These are phyloP conservation scores for Apiotrichum mycotoxinovorans DNA, from an alignment of 1,284 basidiomycete species.

Conservation along the genomic window DNA sequence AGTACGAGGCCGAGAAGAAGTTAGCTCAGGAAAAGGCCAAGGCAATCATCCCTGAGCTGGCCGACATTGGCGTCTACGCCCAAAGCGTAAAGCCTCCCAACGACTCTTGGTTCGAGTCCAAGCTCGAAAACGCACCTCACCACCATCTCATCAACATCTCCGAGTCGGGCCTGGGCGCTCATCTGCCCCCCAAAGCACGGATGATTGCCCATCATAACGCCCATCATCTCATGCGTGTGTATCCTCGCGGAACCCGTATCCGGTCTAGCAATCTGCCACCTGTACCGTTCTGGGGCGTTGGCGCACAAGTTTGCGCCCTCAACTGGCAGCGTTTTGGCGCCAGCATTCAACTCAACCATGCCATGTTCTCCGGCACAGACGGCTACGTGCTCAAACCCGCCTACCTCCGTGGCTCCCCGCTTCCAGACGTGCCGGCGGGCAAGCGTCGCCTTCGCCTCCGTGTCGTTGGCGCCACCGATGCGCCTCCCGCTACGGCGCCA, in stretches of 20 bases:
- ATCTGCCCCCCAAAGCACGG: slow-evolving; percentile 3
- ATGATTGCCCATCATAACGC: slow-evolving; percentile 70
- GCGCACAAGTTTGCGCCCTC: slow-evolving; percentile 86
- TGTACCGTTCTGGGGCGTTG: slow-evolving; percentile 83
- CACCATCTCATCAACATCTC: slow-evolving; percentile 23
- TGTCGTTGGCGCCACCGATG: slow-evolving; percentile 15
- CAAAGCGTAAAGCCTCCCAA: slow-evolving; percentile 19
- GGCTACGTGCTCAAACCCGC: slow-evolving; percentile 89
- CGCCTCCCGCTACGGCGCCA: slow-evolving; percentile 4
- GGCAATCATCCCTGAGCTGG: slow-evolving; percentile 16
- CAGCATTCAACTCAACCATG: slow-evolving; percentile 68
- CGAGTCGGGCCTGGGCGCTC: slow-evolving; percentile 12
- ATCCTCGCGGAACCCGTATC: slow-evolving; percentile 79
- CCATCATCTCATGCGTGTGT: slow-evolving; percentile 79
- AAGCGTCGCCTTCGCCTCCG: slow-evolving; percentile 10
- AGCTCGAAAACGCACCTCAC: slow-evolving; percentile 10
- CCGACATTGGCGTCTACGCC: slow-evolving; percentile 13
- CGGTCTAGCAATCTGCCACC: slow-evolving; percentile 87
- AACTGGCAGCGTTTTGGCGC: slow-evolving; percentile 96
- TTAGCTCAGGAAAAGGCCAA: neutral
- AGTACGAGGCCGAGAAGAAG: slow-evolving; percentile 8
- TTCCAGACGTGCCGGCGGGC: neutral
- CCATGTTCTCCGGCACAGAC: slow-evolving; percentile 79
- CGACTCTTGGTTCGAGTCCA: slow-evolving; percentile 15
- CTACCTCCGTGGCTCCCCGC: slow-evolving; percentile 22